phyloP scores from a whole-genome alignment of 1,139 yeast species.

The Kurtzmaniella quercitrusa region DNA sequence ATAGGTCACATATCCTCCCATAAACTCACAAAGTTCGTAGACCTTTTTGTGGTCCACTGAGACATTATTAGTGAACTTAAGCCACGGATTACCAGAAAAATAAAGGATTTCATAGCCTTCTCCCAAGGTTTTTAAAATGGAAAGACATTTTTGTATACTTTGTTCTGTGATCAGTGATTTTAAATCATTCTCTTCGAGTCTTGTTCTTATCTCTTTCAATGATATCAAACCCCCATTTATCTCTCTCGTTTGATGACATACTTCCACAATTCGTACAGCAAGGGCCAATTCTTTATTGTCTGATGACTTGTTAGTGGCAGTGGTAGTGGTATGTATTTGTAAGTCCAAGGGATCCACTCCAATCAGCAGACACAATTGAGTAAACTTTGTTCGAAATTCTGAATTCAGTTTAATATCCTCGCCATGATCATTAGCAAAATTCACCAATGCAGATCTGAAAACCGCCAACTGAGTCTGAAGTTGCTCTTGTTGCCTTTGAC shows the following conservation, averaged over 20 bases:
- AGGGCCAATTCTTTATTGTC: constrained; percentile 60
- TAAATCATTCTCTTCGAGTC: constrained; percentile 19
- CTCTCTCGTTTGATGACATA: constrained; percentile 66
- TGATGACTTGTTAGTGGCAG: constrained; percentile 7
- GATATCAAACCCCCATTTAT: constrained; percentile 79
- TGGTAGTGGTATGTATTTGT: constrained; percentile 24
- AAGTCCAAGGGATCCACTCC: constrained; percentile 81
- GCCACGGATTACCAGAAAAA: constrained; percentile 36
- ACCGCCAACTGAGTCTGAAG: constrained; percentile 57
- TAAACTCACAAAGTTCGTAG: constrained; percentile 66
- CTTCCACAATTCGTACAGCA: constrained; percentile 68
- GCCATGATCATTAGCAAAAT: constrained; percentile 61
- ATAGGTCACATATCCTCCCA: constrained; percentile 63
- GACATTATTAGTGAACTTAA: constrained; percentile 33
- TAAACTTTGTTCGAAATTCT: constrained; percentile 65
- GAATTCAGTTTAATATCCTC: constrained; percentile 61
- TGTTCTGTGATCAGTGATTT: constrained; percentile 15
- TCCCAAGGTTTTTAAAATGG: constrained; percentile 25
- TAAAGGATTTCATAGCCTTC: constrained; percentile 33
- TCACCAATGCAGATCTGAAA: constrained; percentile 56
- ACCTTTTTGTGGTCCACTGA: constrained; percentile 63
- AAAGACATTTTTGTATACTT: constrained; percentile 20
- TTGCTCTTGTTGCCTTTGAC: constrained; percentile 44
- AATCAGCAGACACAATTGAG: constrained; percentile 69
- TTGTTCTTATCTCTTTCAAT: constrained; percentile 50